A percentile compares a stretch with the other conserved stretches of the same genome.
phyloP scores from a whole-genome alignment of 2,329 filamentous ascomycete genomes.

The Orbilia brochopaga region DNA sequence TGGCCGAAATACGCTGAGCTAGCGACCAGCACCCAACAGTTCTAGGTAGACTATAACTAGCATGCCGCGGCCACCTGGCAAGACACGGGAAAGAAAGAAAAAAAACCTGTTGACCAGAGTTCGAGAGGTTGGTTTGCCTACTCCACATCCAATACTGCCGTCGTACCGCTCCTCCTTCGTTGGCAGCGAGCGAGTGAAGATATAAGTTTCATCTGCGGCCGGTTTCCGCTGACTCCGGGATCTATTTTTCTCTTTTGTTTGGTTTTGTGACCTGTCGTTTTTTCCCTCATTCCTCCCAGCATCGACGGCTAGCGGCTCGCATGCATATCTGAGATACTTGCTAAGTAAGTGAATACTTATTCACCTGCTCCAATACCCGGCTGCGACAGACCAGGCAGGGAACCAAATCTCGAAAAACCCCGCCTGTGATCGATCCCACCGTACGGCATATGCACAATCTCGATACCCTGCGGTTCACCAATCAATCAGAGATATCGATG shows the following conservation, averaged over 20 bases:
- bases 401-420: too few relatives aligned
- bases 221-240: neutral
- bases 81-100: neutral
- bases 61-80: slow-evolving; percentile 3
- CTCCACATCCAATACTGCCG: neutral
- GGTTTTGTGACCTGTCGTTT: slow-evolving; percentile 7
- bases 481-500: slow-evolving; percentile 14
- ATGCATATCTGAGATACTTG: neutral
- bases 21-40: neutral
- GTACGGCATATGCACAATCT: slow-evolving; percentile 8
- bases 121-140: neutral
- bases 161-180: neutral
- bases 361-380: neutral
- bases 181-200: neutral
- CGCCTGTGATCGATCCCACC: slow-evolving; percentile 16
- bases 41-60: slow-evolving; percentile 3
- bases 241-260: neutral
- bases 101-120: slow-evolving; percentile 2
- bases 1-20: neutral
- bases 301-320: neutral
- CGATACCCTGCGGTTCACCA: neutral
- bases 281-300: slow-evolving; percentile 11
- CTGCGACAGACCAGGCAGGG: too few relatives aligned
- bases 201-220: slow-evolving; percentile 6
- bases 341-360: neutral